These are phyloP conservation scores for Lipomyces yamadae DNA, from an alignment of 805 yeast genomes.

Conservation along the genomic window DNA sequence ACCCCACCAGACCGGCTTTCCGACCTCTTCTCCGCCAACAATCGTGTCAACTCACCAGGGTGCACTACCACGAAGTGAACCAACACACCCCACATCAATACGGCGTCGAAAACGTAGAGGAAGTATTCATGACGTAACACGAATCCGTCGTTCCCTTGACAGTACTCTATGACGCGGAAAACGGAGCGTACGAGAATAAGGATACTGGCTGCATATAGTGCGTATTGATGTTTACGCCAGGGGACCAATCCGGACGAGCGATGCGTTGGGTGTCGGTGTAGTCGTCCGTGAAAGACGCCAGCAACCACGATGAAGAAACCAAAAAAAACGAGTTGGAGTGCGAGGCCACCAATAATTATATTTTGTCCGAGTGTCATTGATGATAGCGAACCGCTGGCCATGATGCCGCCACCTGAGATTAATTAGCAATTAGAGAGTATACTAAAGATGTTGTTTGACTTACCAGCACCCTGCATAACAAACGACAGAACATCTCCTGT, in stretches of 20 bases:
- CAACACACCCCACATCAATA: conserved; percentile 12
- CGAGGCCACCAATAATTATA: conserved; percentile 44
- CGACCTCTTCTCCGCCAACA: background rate
- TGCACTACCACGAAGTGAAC: background rate
- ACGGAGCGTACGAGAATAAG: conserved; percentile 16
- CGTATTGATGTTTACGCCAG: background rate
- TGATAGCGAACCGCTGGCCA: background rate
- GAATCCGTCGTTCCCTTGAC: conserved; percentile 15
- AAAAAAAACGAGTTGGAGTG: conserved; percentile 45
- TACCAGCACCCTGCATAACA: conserved; percentile 40
- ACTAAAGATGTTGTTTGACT: conserved; percentile 24
- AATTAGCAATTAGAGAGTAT: conserved; percentile 17
- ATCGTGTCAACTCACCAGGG: background rate
- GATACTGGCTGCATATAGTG: conserved; percentile 8
- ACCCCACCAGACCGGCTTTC: background rate
- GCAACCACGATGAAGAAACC: conserved; percentile 42
- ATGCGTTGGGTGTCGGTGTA: conserved; percentile 4
- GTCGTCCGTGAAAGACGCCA: conserved; percentile 28
- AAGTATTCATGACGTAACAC: conserved; percentile 15
- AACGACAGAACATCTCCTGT: conserved; percentile 41
- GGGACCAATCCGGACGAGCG: background rate
- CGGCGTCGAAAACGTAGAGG: conserved; percentile 16
- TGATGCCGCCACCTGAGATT: conserved; percentile 37
- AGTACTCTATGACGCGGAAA: conserved; percentile 14
- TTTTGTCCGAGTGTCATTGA: conserved; percentile 37